Evolutionary conservation across 2,329 filamentous ascomycete genomes (phyloP).

Genomic region (Colletotrichum viniferum): DNA sequence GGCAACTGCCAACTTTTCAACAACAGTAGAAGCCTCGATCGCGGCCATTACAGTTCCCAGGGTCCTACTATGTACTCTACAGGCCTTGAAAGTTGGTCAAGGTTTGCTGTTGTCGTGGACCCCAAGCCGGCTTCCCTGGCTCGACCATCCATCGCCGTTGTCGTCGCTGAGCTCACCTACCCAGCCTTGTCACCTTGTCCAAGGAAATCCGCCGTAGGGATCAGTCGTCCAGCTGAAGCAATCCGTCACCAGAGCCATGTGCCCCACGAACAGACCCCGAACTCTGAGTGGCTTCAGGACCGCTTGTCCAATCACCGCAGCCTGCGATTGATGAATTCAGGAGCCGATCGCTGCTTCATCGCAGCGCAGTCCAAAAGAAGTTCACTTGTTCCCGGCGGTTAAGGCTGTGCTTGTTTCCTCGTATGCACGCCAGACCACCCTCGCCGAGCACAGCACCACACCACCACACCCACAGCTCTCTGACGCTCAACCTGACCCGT

Average conservation of each 20-base stretch:
- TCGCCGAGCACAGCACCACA: neutral
- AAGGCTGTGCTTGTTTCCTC: neutral
- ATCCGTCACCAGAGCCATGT: neutral
- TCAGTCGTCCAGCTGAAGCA: neutral
- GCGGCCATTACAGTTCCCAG: no score
- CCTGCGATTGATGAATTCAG: neutral
- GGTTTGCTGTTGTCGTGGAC: neutral
- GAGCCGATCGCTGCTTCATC: neutral
- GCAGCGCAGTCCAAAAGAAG: neutral
- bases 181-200: neutral
- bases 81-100: neutral
- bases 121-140: neutral
- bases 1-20: neutral
- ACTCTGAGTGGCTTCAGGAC: neutral
- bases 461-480: neutral
- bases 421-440: neutral
- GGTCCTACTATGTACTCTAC: neutral
- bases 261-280: neutral
- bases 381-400: neutral
- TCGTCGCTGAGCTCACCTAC: no score
- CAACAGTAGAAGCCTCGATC: no score
- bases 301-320: neutral
- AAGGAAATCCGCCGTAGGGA: neutral
- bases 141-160: no score
- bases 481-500: neutral